These are phyloP conservation scores for Crataegus laevigata DNA, from an alignment of 306 rosid genomes.

Conservation along the genomic window DNA sequence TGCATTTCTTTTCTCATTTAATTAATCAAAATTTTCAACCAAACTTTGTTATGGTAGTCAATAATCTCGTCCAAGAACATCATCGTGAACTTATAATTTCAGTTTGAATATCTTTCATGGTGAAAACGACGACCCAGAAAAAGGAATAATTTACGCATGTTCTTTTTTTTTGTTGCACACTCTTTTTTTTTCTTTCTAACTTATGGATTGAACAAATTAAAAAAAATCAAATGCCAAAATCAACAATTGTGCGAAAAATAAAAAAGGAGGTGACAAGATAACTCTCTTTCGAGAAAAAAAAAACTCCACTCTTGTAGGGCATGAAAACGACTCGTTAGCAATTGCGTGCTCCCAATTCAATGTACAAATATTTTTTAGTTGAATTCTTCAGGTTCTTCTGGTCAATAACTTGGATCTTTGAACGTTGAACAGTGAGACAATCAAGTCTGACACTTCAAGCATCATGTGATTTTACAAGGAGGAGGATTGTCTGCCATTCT, in stretches of 20 bases:
- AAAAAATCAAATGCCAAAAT: too few species aligned
- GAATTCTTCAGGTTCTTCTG: neutral
- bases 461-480: neutral
- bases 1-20: neutral
- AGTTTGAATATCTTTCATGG: neutral
- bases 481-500: too few species aligned
- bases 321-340: too few species aligned
- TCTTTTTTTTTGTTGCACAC: too few species aligned
- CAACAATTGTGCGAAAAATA: too few species aligned
- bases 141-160: neutral
- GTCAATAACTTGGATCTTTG: neutral
- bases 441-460: neutral
- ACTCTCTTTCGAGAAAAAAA: too few species aligned
- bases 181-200: neutral
- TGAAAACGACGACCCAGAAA: neutral
- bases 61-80: neutral
- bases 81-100: neutral
- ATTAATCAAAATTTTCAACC: neutral
- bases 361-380: too few species aligned
- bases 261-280: too few species aligned
- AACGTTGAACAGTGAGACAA: neutral
- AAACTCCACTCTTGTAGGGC: too few species aligned
- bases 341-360: too few species aligned
- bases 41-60: too few species aligned
- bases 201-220: too few species aligned